Conservation (phyloP, 352 stramenopile genomes). For the Phytophthora europaea region DNA sequence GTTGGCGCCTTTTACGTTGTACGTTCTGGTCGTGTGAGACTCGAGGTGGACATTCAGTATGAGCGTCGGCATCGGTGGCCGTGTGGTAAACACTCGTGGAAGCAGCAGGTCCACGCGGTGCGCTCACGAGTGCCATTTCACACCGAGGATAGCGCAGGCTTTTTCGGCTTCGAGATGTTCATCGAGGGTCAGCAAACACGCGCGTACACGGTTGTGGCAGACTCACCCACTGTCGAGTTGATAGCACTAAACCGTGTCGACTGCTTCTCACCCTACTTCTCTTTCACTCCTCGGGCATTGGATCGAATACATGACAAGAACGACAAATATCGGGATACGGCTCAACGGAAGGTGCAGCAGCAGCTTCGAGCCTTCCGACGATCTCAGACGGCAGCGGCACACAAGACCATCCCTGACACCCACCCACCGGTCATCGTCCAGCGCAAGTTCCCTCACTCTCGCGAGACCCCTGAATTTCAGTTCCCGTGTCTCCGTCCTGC, state of each 20-base stretch:
- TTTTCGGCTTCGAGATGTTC: conserved; percentile 84
- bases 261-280: conserved; percentile 81
- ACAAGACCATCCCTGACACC: conserved; percentile 24
- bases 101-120: conserved; percentile 62
- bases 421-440: conserved; percentile 47
- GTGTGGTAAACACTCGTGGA: conserved; percentile 57
- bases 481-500: conserved; percentile 63
- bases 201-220: conserved; percentile 65
- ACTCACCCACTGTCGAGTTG: conserved; percentile 60
- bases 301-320: conserved; percentile 70
- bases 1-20: conserved; percentile 79
- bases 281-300: conserved; percentile 68
- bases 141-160: conserved; percentile 56
- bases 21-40: conserved; percentile 57
- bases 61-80: conserved; percentile 77
- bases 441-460: conserved; percentile 53
- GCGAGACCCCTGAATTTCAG: conserved; percentile 63
- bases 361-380: conserved; percentile 64
- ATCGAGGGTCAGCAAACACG: conserved; percentile 58
- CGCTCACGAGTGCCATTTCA: conserved; percentile 64
- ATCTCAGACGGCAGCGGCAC: conserved; percentile 30
- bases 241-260: conserved; percentile 77
- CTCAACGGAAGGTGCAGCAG: conserved; percentile 57
- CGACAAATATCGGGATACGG: conserved; percentile 52
- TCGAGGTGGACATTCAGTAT: conserved; percentile 80